Conservation (phyloP, 2,329 filamentous ascomycete species). For the Cladosporium sp. region DNA sequence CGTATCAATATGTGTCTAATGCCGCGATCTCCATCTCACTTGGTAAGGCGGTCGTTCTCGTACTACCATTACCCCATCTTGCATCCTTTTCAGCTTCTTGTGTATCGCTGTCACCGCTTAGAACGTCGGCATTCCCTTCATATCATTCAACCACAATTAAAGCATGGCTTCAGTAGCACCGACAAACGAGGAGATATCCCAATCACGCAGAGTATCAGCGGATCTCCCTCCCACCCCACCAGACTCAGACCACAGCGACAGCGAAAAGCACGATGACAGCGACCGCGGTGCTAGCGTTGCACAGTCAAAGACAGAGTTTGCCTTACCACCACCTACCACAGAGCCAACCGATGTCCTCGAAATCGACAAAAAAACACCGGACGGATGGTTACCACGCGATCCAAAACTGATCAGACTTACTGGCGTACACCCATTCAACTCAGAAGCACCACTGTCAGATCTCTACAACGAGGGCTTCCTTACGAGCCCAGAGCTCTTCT, state of each 20-base stretch:
- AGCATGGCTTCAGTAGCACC: slow-evolving; percentile 20
- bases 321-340: slow-evolving; percentile 67
- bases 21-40: neutral
- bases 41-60: neutral
- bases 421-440: slow-evolving; percentile 87
- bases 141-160: neutral
- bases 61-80: slow-evolving; percentile 1
- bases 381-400: slow-evolving; percentile 77
- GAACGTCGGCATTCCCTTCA: slow-evolving; percentile 6
- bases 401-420: slow-evolving; percentile 80
- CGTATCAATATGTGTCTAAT: neutral
- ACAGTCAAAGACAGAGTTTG: slow-evolving; percentile 46
- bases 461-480: slow-evolving; percentile 81
- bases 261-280: slow-evolving; percentile 29
- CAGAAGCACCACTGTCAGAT: slow-evolving; percentile 76
- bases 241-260: slow-evolving; percentile 36
- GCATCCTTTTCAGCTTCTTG: neutral
- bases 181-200: slow-evolving; percentile 27
- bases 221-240: slow-evolving; percentile 40
- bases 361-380: slow-evolving; percentile 81
- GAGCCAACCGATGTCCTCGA: slow-evolving; percentile 63
- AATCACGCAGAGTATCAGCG: slow-evolving; percentile 27
- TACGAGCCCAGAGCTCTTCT: slow-evolving; percentile 84
- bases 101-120: neutral
- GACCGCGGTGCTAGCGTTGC: slow-evolving; percentile 60